A percentile compares a stretch with the other conserved stretches of the same genome.
Conservation (phyloP, 1,139 yeast genomes). For the Nakaseomyces nivariensis region DNA sequence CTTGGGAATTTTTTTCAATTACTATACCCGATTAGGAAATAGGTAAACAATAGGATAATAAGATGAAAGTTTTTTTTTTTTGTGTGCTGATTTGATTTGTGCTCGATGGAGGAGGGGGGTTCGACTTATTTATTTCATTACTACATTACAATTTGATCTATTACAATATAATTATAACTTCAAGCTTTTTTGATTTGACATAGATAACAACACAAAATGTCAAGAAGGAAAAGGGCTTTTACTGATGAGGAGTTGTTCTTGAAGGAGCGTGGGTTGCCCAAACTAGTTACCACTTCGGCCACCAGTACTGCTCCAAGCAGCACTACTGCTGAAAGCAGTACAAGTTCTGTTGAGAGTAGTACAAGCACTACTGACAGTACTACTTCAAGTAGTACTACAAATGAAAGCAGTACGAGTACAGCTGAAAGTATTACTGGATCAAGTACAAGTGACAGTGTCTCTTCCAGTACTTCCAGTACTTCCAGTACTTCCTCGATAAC, state of each 20-base stretch:
- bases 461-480: slow-evolving; percentile 16
- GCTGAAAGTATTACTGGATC: neutral
- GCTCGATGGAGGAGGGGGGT: neutral
- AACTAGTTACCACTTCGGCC: neutral
- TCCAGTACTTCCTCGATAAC: slow-evolving; percentile 5
- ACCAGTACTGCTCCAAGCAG: neutral
- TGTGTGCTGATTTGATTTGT: neutral
- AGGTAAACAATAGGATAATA: slow-evolving; percentile 1
- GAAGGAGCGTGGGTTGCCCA: slow-evolving; percentile 2
- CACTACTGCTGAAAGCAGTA: too few relatives aligned
- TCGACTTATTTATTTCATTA: too few relatives aligned
- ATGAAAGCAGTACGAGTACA: neutral
- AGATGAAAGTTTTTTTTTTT: neutral
- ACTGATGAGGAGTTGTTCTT: neutral
- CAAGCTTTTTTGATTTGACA: too few relatives aligned
- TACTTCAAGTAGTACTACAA: neutral
- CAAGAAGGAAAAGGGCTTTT: neutral
- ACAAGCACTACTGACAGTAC: neutral
- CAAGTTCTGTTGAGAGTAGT: neutral
- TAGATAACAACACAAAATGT: neutral
- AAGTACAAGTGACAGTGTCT: neutral
- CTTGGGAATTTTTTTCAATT: neutral
- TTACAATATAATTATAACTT: too few relatives aligned
- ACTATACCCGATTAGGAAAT: slow-evolving; percentile 5
- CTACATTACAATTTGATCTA: too few relatives aligned